These are phyloP conservation scores for Colletotrichum sp. DNA, from an alignment of 2,329 filamentous ascomycete species.

Conservation along the genomic window DNA sequence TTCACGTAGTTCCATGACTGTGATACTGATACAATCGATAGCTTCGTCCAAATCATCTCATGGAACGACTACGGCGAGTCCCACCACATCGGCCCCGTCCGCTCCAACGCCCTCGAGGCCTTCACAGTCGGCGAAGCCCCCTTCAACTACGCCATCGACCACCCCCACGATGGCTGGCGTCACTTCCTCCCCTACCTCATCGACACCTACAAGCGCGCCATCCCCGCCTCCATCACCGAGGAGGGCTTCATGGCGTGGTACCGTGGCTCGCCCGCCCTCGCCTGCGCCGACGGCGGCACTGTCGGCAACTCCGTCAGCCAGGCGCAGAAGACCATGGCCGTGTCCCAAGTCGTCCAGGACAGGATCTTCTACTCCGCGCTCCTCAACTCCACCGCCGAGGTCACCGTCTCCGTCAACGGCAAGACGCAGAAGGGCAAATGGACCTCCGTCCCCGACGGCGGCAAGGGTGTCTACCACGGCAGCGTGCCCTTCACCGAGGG, in stretches of 20 bases:
- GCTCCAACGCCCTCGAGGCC: conserved; percentile 34
- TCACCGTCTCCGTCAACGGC: conserved; percentile 30
- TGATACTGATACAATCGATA: conserved; percentile 29
- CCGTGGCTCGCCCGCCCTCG: conserved; percentile 28
- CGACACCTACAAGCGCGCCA: conserved; percentile 49
- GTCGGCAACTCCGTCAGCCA: conserved; percentile 30
- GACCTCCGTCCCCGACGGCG: conserved; percentile 1
- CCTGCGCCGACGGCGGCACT: conserved; percentile 33
- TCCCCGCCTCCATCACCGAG: conserved; percentile 26
- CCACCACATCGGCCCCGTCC: conserved; percentile 56
- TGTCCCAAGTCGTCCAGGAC: conserved; percentile 22
- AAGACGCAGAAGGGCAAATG: conserved; percentile 19
- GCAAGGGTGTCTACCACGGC: conserved; percentile 33
- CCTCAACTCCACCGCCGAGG: conserved; percentile 22
- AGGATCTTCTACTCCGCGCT: conserved; percentile 29
- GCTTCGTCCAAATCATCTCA: conserved; percentile 48
- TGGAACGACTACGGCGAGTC: conserved; percentile 62
- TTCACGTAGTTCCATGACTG: conserved; percentile 43
- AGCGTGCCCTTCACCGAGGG: conserved; percentile 26
- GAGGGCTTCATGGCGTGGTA: conserved; percentile 37
- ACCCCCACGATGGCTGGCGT: conserved; percentile 56
- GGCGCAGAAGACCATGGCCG: conserved; percentile 23
- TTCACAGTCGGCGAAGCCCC: conserved; percentile 36
- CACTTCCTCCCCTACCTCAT: conserved; percentile 54
- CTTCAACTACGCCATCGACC: conserved; percentile 48